Evolutionary conservation across 129 eudicot genomes (phyloP), one percentile per base, ranked within the genome.

Genomic region (Chrysanthemum makinoi): DNA sequence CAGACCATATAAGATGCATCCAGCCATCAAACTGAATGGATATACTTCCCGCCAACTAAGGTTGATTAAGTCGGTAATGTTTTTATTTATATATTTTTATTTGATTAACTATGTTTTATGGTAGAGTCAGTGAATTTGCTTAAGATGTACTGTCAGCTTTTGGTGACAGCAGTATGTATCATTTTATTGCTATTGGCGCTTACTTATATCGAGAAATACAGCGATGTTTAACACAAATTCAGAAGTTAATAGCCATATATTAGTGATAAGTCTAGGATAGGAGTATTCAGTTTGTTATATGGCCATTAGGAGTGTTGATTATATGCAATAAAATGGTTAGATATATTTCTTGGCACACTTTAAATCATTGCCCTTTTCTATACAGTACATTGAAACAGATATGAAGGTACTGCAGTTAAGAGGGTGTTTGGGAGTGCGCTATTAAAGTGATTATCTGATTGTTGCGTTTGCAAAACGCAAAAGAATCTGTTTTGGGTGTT

Each of bases 41-140:
- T 85, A 84, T 72, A 87, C 90, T 50, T 81, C 97, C 67, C 99
- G 78, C 80, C 99, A 94, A 70, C 88, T 80, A 70, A 88, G 86
- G 82, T 83, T 90, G 87, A 87, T 95, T 77, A 81, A 95, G 80
- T 76, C 85, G 97, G 99, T 95, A 87, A 90, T 87, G 70, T 56
- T 79, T 77, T 81, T 75, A 10, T 10, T 57, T 35, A 3, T 4
- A 3, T 33, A 26, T 33, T 33, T 33, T 33, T 1, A 35, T 35
- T 35, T 35, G 44, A 35, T 0, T 35, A 35, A 35, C 44, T 35
- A 35, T 35, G 9, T 35, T 35, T 35, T 35, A 35, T 5, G 44
- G 8, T 35, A 17, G 28, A 17, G 53, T 15, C 30, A 1, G 15
- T 52, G 24, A 68, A 51, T 28, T 52, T 68, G 62, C 55, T 46